phyloP scores from a whole-genome alignment of 148 eudicot genomes.

The Tetragonia tetragonoides region DNA sequence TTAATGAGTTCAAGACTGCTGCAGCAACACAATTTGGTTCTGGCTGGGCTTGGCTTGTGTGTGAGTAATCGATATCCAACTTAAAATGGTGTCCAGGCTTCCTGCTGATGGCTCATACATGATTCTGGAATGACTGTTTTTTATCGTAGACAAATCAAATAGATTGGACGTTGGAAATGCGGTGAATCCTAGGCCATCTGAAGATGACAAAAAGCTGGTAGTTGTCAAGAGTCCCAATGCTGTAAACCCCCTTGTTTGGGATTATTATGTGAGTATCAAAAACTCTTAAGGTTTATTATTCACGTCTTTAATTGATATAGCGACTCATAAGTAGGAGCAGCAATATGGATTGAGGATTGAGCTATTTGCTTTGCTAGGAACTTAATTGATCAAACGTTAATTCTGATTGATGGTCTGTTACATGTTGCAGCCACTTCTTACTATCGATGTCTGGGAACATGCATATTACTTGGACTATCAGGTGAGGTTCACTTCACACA shows the following conservation, averaged over 20 bases:
- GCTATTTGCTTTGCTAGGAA: background rate
- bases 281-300: background rate
- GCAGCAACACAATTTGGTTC: constrained; percentile 96
- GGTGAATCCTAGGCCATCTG: constrained; percentile 69
- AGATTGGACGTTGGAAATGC: constrained; percentile 70
- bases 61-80: constrained; percentile 40
- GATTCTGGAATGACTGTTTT: background rate
- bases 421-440: constrained; percentile 83
- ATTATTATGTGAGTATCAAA: constrained; percentile 61
- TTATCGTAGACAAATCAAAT: constrained; percentile 63
- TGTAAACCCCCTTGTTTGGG: constrained; percentile 88
- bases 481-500: constrained; percentile 38
- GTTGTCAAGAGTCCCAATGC: constrained; percentile 95
- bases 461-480: constrained; percentile 93
- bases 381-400: background rate
- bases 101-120: background rate
- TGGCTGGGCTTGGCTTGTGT: constrained; percentile 98
- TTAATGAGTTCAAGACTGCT: constrained; percentile 72
- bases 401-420: constrained; percentile 19
- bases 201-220: constrained; percentile 85
- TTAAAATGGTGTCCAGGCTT: background rate
- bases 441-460: constrained; percentile 98
- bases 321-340: background rate
- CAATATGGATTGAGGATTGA: background rate
- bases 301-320: background rate